Evolutionary conservation across 345 rosid genomes (phyloP), one percentile per base, ranked within the genome.

Genomic region (Bruguiera gymnorhiza): DNA sequence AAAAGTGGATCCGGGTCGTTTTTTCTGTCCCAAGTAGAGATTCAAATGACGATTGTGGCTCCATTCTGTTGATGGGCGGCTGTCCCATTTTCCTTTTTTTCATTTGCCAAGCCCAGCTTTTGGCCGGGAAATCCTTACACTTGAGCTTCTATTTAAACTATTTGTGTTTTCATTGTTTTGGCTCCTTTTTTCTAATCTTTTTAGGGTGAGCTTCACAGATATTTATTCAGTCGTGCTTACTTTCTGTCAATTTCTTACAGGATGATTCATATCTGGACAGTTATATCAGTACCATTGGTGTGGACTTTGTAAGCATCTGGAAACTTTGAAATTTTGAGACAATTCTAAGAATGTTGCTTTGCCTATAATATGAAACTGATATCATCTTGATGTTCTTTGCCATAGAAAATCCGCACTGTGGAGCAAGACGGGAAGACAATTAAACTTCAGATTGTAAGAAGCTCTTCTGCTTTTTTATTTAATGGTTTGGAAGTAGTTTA

Each of bases 251-350:
- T 55, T 55, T 24, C 15, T 21, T 23, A 32, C 86, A 91, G 97
- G 98, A 94, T 78, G 97, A 91, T 85, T 91, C 96, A 0, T 94
- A 94, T 71, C 80, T 89, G 82, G 98, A 94, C 75, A 91, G 95
- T 82, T 91, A 91, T 70, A 94, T 89, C 71, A 91, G 98, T 76
- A 94, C 97, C 39, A 91, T 88, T 58, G 97, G 98, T 30, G 96
- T 94, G 43, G 97, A 91, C 79, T 89, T 94, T 81, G 97, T 89
- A 82, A 90, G 97, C 58, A 66, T 69, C 31, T 27, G 2, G 32
- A 37, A 60, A 0, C 18, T 36, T 2, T 9, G 19, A 43, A 34
- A 59, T 27, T 11, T 66, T 23, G 55, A 2, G 68, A 66, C 21
- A 15, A 23, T 30, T 23, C 18, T 31, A n/a, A 15, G 8, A 21